A percentile compares a stretch with the other conserved stretches of the same genome.
Evolutionary conservation across 2,329 filamentous ascomycete genomes (phyloP).

Genomic region (Penicillium sp.): DNA sequence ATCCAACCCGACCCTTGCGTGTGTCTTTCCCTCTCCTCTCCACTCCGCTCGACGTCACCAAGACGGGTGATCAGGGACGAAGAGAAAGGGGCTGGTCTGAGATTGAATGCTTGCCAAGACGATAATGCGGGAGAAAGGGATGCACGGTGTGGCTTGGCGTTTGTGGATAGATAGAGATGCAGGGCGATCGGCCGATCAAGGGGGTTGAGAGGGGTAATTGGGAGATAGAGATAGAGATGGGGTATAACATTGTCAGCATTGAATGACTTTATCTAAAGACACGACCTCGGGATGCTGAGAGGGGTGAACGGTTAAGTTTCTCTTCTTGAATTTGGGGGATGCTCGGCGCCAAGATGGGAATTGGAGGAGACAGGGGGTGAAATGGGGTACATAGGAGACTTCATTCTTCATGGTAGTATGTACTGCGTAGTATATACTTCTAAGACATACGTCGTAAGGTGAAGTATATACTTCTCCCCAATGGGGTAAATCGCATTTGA

Average conservation of each 20-base stretch:
- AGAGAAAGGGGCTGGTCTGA: constrained; percentile 7
- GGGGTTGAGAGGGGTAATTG: background rate
- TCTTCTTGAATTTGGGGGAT: background rate
- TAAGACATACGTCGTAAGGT: background rate
- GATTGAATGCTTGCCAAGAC: constrained; percentile 22
- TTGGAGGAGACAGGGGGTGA: constrained; percentile 1
- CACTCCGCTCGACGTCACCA: constrained; percentile 14
- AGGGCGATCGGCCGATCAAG: constrained; percentile 18
- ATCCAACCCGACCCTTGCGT: constrained; percentile 12
- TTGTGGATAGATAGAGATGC: constrained; percentile 6
- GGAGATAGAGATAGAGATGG: background rate
- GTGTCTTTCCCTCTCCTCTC: constrained; percentile 5
- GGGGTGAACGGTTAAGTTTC: no score
- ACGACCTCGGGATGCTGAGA: constrained; percentile 3
- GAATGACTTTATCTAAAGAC: constrained; percentile 6
- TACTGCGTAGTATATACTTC: no score
- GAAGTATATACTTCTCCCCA: background rate
- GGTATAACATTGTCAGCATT: constrained; percentile 5
- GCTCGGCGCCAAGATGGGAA: constrained; percentile 3
- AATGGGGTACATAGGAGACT: no score
- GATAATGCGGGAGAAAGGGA: constrained; percentile 29
- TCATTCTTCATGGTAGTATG: no score
- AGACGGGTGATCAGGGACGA: background rate
- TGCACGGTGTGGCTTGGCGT: constrained; percentile 30
- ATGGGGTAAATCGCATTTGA: constrained; percentile 1